Evolutionary conservation across 805 yeast species (phyloP).

Genomic region (Metschnikowia santaceciliae): DNA sequence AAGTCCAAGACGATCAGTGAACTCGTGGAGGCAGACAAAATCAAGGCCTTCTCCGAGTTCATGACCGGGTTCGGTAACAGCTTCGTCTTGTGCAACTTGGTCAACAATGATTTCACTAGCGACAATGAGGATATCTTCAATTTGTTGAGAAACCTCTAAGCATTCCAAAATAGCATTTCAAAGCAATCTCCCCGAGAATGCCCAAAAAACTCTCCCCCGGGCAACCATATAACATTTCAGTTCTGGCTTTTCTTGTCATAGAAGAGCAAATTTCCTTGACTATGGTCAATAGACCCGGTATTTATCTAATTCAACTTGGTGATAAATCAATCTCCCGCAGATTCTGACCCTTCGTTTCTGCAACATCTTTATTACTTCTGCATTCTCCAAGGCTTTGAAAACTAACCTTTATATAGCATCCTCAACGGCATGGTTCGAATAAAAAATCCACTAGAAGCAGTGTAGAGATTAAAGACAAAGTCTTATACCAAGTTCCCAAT

Average conservation of each 20-base stretch:
- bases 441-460: background rate
- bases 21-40: slow-evolving; percentile 25
- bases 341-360: background rate
- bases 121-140: slow-evolving; percentile 55
- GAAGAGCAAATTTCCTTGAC: slow-evolving; percentile 13
- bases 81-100: slow-evolving; percentile 79
- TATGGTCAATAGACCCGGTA: slow-evolving; percentile 9
- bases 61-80: slow-evolving; percentile 47
- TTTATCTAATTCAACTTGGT: slow-evolving; percentile 22
- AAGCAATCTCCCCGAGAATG: background rate
- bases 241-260: slow-evolving; percentile 1
- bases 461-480: background rate
- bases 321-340: slow-evolving; percentile 21
- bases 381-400: slow-evolving; percentile 3
- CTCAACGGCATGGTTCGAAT: slow-evolving; percentile 44
- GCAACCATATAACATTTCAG: background rate
- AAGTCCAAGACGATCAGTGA: slow-evolving; percentile 34
- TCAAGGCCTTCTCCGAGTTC: slow-evolving; percentile 36
- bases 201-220: background rate
- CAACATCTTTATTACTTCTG: slow-evolving; percentile 2
- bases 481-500: slow-evolving; percentile 40
- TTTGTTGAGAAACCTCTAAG: slow-evolving; percentile 38
- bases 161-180: slow-evolving; percentile 3
- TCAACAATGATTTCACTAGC: slow-evolving; percentile 73
- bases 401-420: slow-evolving; percentile 32